A percentile compares a stretch with the other conserved stretches of the same genome.
These are phyloP conservation scores for Chlamydomonas urium DNA, from an alignment of 139 green algal species.

Conservation along the genomic window DNA sequence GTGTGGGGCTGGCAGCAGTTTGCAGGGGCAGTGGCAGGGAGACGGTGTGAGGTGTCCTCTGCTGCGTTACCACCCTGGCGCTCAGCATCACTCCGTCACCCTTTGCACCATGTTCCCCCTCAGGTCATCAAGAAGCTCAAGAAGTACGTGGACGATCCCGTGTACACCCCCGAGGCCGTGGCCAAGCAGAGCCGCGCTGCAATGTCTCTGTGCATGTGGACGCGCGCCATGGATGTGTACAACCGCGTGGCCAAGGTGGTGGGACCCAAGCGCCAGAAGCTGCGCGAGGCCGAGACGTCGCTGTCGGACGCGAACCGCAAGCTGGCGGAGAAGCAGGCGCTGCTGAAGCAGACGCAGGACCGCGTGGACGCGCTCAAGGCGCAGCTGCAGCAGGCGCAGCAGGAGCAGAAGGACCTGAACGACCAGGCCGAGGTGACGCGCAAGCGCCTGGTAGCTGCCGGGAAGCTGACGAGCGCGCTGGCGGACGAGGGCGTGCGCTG, in stretches of 20 bases:
- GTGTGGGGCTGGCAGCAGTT: no score
- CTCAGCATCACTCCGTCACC: no score
- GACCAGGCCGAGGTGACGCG: constrained; percentile 67
- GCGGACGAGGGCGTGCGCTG: constrained; percentile 76
- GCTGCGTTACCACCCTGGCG: no score
- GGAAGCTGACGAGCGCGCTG: constrained; percentile 73
- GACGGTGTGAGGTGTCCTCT: no score
- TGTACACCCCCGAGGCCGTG: constrained; percentile 64
- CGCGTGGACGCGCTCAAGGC: constrained; percentile 54
- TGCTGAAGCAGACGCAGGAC: constrained; percentile 55
- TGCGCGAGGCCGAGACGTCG: constrained; percentile 55
- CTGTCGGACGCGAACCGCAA: constrained; percentile 60
- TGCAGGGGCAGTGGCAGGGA: no score
- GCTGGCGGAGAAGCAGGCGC: constrained; percentile 69
- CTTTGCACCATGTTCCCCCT: no score
- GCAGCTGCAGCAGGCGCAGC: constrained; percentile 57
- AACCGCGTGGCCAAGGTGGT: constrained; percentile 63
- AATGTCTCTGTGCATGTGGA: constrained; percentile 84
- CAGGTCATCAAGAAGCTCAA: constrained; percentile 58
- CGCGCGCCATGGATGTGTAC: constrained; percentile 78
- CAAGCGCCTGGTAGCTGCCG: constrained; percentile 63
- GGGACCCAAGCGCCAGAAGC: constrained; percentile 65
- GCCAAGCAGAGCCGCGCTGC: constrained; percentile 69
- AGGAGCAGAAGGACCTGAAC: constrained; percentile 65
- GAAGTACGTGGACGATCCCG: constrained; percentile 59